Percentiles rank a stretch among this genome's conserved stretches.
phyloP scores from a whole-genome alignment of 2,329 filamentous ascomycete species.

The Cladosporium sp. region DNA sequence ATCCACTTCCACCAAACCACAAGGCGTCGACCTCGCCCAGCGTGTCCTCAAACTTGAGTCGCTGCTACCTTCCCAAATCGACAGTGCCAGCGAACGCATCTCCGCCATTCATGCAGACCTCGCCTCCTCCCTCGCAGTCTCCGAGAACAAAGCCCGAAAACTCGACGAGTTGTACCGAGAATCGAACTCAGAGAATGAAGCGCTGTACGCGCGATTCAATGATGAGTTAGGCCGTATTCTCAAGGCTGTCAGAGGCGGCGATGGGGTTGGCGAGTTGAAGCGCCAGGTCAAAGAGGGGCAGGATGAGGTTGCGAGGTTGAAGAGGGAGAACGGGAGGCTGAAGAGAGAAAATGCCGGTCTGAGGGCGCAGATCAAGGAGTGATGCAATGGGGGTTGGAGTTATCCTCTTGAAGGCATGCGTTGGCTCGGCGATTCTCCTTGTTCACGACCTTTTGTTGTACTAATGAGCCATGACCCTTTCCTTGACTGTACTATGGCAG shows the following conservation, averaged over 20 bases:
- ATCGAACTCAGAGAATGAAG: constrained; percentile 83
- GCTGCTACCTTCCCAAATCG: constrained; percentile 57
- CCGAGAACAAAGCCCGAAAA: constrained; percentile 72
- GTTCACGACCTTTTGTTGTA: not conserved
- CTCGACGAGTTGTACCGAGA: constrained; percentile 89
- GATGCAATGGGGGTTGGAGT: not conserved
- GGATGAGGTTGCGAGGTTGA: constrained; percentile 72
- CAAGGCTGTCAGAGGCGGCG: constrained; percentile 67
- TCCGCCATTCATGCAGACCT: constrained; percentile 65
- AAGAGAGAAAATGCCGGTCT: constrained; percentile 75
- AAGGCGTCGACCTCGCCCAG: constrained; percentile 45
- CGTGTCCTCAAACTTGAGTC: constrained; percentile 65
- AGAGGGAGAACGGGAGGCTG: constrained; percentile 80
- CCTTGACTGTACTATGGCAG: not conserved
- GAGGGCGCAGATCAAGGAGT: constrained; percentile 46
- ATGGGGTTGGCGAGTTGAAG: constrained; percentile 75
- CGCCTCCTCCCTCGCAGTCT: constrained; percentile 63
- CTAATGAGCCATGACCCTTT: not conserved
- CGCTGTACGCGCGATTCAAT: constrained; percentile 88
- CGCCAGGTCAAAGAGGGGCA: constrained; percentile 65
- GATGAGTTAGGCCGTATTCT: constrained; percentile 81
- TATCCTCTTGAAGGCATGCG: too few species aligned
- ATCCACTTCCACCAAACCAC: constrained; percentile 36
- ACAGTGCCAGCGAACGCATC: constrained; percentile 59
- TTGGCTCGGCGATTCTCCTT: not conserved